Percentiles rank a stretch among this genome's conserved stretches.
Evolutionary conservation across 1,139 yeast genomes (phyloP).

Genomic region (Eremothecium cymbalariae): DNA sequence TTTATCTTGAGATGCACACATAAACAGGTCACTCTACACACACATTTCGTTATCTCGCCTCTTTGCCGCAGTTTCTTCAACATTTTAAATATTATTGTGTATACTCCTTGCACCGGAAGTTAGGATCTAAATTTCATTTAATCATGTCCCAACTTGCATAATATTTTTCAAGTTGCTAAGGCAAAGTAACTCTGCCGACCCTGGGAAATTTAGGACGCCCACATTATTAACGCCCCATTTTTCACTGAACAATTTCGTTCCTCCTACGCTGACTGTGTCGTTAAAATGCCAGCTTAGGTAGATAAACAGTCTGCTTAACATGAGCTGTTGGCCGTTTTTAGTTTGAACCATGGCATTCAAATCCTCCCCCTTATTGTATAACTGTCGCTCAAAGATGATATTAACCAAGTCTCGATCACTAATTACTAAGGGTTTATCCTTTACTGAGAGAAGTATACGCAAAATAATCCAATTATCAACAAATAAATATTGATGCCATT

Average conservation of each 20-base stretch:
- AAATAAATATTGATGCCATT: constrained; percentile 21
- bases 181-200: constrained; percentile 11
- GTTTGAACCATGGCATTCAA: constrained; percentile 23
- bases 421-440: constrained; percentile 8
- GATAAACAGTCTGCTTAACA: constrained; percentile 22
- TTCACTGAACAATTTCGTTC: constrained; percentile 17
- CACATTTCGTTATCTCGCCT: not conserved
- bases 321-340: constrained; percentile 15
- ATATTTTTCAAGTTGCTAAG: too few species aligned
- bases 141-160: too few species aligned
- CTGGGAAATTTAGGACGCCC: constrained; percentile 17
- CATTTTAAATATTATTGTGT: too few species aligned
- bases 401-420: constrained; percentile 26
- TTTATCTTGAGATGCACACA: not conserved
- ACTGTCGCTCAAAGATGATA: constrained; percentile 25
- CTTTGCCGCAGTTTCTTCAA: too few species aligned
- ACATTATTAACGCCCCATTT: constrained; percentile 30
- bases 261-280: constrained; percentile 15
- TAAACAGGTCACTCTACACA: not conserved
- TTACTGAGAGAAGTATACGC: constrained; percentile 12
- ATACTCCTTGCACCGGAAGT: too few species aligned
- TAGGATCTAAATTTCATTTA: too few species aligned
- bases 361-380: constrained; percentile 23
- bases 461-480: constrained; percentile 29
- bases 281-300: constrained; percentile 27